phyloP scores from a whole-genome alignment of 106 monocot species.

The Chionographis japonica region DNA sequence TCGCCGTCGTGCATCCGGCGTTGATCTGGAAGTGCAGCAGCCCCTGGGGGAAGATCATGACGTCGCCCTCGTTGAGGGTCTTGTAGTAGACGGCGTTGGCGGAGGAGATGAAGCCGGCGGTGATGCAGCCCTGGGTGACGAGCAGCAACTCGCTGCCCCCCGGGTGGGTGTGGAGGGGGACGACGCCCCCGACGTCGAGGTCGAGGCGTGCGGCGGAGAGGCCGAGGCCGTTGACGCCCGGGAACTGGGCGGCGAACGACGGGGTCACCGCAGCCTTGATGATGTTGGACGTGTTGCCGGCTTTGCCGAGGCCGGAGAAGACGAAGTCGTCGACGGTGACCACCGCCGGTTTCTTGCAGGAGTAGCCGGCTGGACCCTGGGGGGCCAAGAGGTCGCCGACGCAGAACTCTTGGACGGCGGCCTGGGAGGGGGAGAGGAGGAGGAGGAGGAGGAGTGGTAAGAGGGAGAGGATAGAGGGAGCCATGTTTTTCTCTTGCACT shows the following conservation, averaged over 20 bases:
- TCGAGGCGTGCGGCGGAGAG: constrained; percentile 74
- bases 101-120: constrained; percentile 67
- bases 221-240: constrained; percentile 74
- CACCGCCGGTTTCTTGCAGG: constrained; percentile 39
- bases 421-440: constrained; percentile 17
- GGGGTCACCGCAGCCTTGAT: constrained; percentile 71
- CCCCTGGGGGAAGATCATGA: constrained; percentile 79
- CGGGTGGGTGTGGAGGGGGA: constrained; percentile 92
- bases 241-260: constrained; percentile 59
- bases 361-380: constrained; percentile 52
- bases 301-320: constrained; percentile 44
- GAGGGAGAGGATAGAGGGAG: constrained; percentile 29
- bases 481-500: background rate
- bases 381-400: constrained; percentile 47
- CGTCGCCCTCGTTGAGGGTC: constrained; percentile 42
- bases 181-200: constrained; percentile 45
- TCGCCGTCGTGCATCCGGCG: constrained; percentile 23
- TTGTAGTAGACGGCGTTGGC: constrained; percentile 38
- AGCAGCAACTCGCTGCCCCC: constrained; percentile 54
- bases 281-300: constrained; percentile 55
- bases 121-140: constrained; percentile 44
- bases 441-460: constrained; percentile 16
- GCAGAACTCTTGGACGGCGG: constrained; percentile 53
- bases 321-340: constrained; percentile 60
- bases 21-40: constrained; percentile 73